A percentile compares a stretch with the other conserved stretches of the same genome.
Conservation (phyloP, 495 filamentous ascomycete species). For the Aspergillus baeticus region DNA sequence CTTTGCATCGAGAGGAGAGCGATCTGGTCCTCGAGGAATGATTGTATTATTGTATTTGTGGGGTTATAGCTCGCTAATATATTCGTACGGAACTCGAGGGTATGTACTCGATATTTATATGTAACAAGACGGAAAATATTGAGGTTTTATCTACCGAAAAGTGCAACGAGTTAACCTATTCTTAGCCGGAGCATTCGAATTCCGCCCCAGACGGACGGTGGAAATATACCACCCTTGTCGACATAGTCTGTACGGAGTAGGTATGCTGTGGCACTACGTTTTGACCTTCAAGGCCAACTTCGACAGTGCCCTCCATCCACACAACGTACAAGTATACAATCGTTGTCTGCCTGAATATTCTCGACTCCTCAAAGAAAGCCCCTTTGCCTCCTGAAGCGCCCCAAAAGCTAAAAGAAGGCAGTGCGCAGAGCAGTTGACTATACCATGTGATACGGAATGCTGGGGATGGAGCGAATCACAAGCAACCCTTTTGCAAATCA, state of each 20-base stretch:
- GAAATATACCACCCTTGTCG: background rate
- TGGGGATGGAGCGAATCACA: constrained; percentile 1
- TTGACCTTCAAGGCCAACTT: too few species aligned
- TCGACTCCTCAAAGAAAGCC: too few species aligned
- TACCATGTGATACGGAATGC: constrained; percentile 7
- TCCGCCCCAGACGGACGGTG: background rate
- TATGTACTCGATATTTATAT: background rate
- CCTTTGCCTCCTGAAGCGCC: too few species aligned
- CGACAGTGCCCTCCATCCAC: too few species aligned
- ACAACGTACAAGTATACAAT: too few species aligned
- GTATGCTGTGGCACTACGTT: too few species aligned
- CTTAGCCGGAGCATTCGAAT: background rate
- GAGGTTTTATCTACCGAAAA: too few species aligned
- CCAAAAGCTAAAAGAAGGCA: background rate
- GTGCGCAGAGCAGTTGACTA: background rate
- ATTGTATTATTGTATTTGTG: background rate
- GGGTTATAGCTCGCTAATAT: background rate
- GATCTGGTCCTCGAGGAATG: background rate
- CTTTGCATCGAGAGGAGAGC: background rate
- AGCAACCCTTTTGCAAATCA: background rate
- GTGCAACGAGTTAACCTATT: background rate
- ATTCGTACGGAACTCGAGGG: background rate
- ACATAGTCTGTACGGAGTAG: background rate
- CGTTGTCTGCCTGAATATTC: too few species aligned
- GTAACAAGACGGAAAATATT: too few species aligned